Evolutionary conservation across 2,329 filamentous ascomycete genomes (phyloP).

Genomic region (Penicillium crustosum): DNA sequence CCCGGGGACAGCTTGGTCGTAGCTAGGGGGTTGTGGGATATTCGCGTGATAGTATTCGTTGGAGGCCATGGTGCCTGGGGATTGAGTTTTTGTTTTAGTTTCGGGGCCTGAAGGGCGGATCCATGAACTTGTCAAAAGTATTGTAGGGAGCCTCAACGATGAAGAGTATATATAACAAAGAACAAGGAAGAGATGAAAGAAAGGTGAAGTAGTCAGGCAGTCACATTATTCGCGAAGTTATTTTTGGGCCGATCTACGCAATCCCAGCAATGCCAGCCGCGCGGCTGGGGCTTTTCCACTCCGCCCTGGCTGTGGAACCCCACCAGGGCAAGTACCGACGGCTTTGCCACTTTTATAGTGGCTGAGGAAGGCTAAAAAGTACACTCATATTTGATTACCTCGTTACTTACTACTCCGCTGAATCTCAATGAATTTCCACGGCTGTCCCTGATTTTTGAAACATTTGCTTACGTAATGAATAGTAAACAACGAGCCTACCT

Average conservation of each 20-base stretch:
- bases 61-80: slow-evolving; percentile 55
- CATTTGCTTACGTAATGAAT: neutral
- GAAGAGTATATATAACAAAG: neutral
- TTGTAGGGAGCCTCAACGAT: neutral
- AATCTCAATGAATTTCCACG: neutral
- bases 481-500: neutral
- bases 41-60: slow-evolving; percentile 65
- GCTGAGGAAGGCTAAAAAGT: neutral
- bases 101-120: neutral
- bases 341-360: neutral
- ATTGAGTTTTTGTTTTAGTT: neutral
- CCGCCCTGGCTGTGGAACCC: slow-evolving; percentile 1
- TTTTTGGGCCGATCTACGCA: slow-evolving; percentile 26
- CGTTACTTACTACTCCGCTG: no score
- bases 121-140: neutral
- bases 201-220: slow-evolving; percentile 17
- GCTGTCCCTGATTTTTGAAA: neutral
- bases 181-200: slow-evolving; percentile 2
- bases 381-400: neutral
- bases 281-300: slow-evolving; percentile 17
- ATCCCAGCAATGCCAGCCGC: slow-evolving; percentile 29
- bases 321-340: neutral
- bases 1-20: slow-evolving; percentile 38
- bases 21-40: slow-evolving; percentile 33
- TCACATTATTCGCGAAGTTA: slow-evolving; percentile 22